These are phyloP conservation scores for Diversispora epigaea DNA, from an alignment of 192 early-diverging fungal species.

Conservation along the genomic window DNA sequence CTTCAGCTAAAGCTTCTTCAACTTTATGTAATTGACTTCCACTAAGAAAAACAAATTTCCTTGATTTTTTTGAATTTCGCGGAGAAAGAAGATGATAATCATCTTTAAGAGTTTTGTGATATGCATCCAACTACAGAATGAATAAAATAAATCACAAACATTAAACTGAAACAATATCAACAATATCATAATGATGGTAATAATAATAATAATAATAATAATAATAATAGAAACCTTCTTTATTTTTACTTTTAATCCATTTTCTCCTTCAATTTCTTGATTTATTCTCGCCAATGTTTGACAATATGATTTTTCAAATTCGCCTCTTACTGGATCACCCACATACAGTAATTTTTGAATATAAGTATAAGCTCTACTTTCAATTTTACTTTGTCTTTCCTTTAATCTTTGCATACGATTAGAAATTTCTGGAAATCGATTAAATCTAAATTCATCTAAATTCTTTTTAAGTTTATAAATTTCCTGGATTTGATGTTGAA, in stretches of 20 bases:
- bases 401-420: not conserved
- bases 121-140: not conserved
- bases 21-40: slow-evolving; percentile 24
- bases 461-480: not conserved
- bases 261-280: not conserved
- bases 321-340: not conserved
- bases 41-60: not conserved
- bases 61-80: no score
- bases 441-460: not conserved
- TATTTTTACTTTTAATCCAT: slow-evolving; percentile 4
- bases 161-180: not conserved
- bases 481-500: not conserved
- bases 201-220: not conserved
- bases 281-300: not conserved
- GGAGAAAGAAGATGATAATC: slow-evolving; percentile 15
- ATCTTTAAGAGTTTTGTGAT: not conserved
- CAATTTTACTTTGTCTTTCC: not conserved
- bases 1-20: not conserved
- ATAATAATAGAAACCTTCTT: slow-evolving; percentile 1
- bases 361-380: not conserved
- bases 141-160: not conserved
- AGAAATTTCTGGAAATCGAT: not conserved
- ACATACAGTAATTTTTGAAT: slow-evolving; percentile 8
- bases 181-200: not conserved
- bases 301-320: slow-evolving; percentile 5